phyloP scores from a whole-genome alignment of 2,329 filamentous ascomycete species.

The Xenoacremonium recifei region DNA sequence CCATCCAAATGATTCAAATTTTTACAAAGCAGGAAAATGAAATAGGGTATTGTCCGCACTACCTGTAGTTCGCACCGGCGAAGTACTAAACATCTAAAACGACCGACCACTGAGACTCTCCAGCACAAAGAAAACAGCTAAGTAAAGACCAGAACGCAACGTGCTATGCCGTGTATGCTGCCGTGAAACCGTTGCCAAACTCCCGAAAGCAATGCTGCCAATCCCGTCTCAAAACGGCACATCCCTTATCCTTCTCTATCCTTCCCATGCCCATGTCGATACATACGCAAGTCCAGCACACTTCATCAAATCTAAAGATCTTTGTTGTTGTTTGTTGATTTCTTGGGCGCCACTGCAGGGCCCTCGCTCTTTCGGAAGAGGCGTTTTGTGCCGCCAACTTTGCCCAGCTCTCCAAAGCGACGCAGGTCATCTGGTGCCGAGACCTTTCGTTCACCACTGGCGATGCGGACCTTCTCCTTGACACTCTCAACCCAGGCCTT shows the following conservation, averaged over 20 bases:
- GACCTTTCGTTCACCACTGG: slow-evolving; percentile 56
- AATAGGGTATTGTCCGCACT: slow-evolving; percentile 32
- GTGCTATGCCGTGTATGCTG: slow-evolving; percentile 19
- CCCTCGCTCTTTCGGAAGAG: slow-evolving; percentile 56
- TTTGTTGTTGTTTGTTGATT: slow-evolving; percentile 20
- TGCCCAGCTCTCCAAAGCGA: slow-evolving; percentile 68
- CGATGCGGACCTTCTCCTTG: slow-evolving; percentile 74
- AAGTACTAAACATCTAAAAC: slow-evolving; percentile 14
- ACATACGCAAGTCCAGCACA: no score
- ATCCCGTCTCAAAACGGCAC: no score
- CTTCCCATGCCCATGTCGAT: no score
- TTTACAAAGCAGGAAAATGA: slow-evolving; percentile 16
- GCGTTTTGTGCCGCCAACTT: slow-evolving; percentile 70
- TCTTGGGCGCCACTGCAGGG: slow-evolving; percentile 24
- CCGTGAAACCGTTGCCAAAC: slow-evolving; percentile 21
- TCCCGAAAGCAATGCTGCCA: slow-evolving; percentile 19
- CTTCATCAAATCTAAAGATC: no score
- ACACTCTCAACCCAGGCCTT: slow-evolving; percentile 80
- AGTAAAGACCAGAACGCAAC: slow-evolving; percentile 13
- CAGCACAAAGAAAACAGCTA: slow-evolving; percentile 11
- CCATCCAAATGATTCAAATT: background rate
- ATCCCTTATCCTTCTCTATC: no score
- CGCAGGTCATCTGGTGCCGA: slow-evolving; percentile 28
- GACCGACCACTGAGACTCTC: no score
- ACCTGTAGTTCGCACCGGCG: slow-evolving; percentile 24